phyloP scores from a whole-genome alignment of 495 filamentous ascomycete genomes.

The Oleoguttula mirabilis region DNA sequence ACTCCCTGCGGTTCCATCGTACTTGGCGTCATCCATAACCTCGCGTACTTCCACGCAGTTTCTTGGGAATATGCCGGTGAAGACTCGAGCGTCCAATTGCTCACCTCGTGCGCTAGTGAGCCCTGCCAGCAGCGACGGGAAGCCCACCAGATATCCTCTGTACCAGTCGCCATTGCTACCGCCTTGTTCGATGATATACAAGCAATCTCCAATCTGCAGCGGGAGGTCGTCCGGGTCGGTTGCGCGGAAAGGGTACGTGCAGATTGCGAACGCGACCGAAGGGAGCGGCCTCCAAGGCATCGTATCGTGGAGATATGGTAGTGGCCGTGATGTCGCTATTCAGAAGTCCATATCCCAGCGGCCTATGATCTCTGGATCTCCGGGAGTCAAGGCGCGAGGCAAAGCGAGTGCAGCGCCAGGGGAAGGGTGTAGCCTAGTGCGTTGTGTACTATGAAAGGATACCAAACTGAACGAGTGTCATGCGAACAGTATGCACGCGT shows the following conservation, averaged over 20 bases:
- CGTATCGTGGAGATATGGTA: too few species aligned
- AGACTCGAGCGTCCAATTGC: slow-evolving; percentile 87
- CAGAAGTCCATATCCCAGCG: too few species aligned
- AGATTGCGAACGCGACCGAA: slow-evolving; percentile 94
- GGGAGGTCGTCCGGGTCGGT: slow-evolving; percentile 84
- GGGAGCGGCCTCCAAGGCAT: slow-evolving; percentile 98
- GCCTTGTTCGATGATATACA: slow-evolving; percentile 97
- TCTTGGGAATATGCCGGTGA: slow-evolving; percentile 90
- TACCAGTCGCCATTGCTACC: slow-evolving; percentile 79
- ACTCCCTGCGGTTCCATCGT: not conserved
- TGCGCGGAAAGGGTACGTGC: slow-evolving; percentile 81
- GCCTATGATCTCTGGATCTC: too few species aligned
- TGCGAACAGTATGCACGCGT: too few species aligned
- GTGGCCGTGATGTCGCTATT: too few species aligned
- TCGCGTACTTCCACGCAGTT: slow-evolving; percentile 71
- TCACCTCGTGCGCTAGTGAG: slow-evolving; percentile 86
- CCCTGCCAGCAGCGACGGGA: slow-evolving; percentile 82
- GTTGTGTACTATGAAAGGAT: too few species aligned
- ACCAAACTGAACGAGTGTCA: too few species aligned
- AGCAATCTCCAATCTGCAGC: slow-evolving; percentile 90
- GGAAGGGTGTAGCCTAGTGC: too few species aligned
- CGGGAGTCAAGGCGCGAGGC: too few species aligned
- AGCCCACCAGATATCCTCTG: slow-evolving; percentile 87
- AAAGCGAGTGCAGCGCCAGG: too few species aligned
- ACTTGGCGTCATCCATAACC: slow-evolving; percentile 31